A percentile compares a stretch with the other conserved stretches of the same genome.
Conservation (phyloP, 371 early-diverging fungal species). For the Mortierella sp. region DNA sequence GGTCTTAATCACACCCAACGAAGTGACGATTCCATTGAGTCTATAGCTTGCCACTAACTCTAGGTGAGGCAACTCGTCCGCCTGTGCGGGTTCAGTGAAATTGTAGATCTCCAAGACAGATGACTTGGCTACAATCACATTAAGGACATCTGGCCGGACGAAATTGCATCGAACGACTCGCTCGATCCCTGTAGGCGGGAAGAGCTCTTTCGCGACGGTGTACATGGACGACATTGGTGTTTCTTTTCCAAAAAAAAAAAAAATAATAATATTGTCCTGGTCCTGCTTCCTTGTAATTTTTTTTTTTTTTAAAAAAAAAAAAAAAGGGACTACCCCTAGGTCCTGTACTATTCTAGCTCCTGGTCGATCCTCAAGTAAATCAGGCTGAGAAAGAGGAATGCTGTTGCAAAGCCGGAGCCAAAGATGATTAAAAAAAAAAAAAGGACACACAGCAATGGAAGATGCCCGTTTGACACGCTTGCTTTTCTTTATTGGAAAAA, state of each 20-base stretch:
- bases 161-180: constrained; percentile 79
- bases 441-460: no score
- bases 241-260: background rate
- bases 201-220: constrained; percentile 81
- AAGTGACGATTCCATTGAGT: constrained; percentile 84
- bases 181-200: constrained; percentile 85
- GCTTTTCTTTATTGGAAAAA: no score
- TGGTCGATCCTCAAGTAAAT: no score
- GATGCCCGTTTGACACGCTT: no score
- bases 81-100: constrained; percentile 71
- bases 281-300: no score
- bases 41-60: constrained; percentile 79
- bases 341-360: no score
- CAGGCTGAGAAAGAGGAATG: no score
- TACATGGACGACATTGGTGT: constrained; percentile 60
- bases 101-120: constrained; percentile 85
- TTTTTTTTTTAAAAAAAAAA: no score
- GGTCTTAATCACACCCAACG: constrained; percentile 81
- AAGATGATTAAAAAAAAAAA: no score
- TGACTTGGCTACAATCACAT: constrained; percentile 82
- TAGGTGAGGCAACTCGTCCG: constrained; percentile 70
- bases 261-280: no score
- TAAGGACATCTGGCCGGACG: constrained; percentile 72
- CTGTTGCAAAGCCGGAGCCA: no score
- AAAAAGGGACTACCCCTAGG: no score